Evolutionary conservation across 768 basidiomycete species (phyloP), one percentile per base, ranked within the genome.

Genomic region (Suillus tomentosus): DNA sequence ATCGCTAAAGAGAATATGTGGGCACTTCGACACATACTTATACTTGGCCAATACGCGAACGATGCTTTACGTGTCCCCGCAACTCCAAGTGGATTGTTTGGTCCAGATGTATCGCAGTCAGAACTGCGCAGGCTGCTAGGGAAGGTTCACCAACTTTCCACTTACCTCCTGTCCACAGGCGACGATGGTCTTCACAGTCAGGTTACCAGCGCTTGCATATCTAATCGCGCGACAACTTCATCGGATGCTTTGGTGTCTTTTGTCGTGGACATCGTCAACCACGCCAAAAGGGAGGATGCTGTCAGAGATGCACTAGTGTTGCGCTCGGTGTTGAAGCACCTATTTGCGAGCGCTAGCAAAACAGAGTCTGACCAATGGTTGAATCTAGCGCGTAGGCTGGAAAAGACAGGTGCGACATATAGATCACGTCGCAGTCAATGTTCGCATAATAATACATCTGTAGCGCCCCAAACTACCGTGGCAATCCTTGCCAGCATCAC

Each of bases 301-400:
- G 72, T 84, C 4, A 76, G 86, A 27, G 87, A 90, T 61, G 72
- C 85, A 10, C 80, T 91, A 2, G 79, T 91, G 13, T 74, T 97
- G 34, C 78, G 84, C 54, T 76, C 78, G 24, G 79, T 95, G 6
- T 70, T 97, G 43, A 82, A 84, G 64, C 81, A 87, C 71, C 68
- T 86, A 65, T 74, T 91, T 55, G 79, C 83, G 58, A 87, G 87
- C 48, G 80, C 88, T 0, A 84, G 84, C 3, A 82, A 78, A 53
- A 78, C 77, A 0, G 94, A 96, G 67, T 87, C 86, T 0, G 94
- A 95, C 65, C 72, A 81, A 48, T 96, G 96, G 94, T 73, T 97
- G 54, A 71, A 78, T 3, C 78, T 91, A n/a, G 90, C 86, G 3
- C 83, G 88, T 72, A 85, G 77, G 66, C 63, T 90, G 2, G 88